Percentiles rank a stretch among this genome's conserved stretches.
Conservation (phyloP, 1,284 basidiomycete species). For the Puccinia triticina region DNA sequence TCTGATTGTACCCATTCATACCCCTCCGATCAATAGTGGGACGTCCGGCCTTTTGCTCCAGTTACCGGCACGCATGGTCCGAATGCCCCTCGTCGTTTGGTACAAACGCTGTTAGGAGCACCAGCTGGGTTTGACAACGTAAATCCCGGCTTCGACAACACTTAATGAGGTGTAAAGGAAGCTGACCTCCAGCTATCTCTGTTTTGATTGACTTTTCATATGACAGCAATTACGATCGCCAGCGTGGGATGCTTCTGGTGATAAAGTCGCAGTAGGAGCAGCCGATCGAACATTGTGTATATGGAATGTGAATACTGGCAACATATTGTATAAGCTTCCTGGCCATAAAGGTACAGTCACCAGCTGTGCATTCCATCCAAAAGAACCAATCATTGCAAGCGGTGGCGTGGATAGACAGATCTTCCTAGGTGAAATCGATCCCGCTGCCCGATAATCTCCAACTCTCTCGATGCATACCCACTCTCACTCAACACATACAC, state of each 20-base stretch:
- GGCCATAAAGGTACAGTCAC: conserved; percentile 60
- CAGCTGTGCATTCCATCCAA: conserved; percentile 58
- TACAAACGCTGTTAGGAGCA: conserved; percentile 57
- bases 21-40: conserved; percentile 54
- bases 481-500: too few species aligned
- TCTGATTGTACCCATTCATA: background rate
- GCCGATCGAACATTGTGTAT: conserved; percentile 45
- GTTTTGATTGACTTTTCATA: background rate
- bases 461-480: too few species aligned
- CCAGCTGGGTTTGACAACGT: conserved; percentile 59
- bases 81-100: conserved; percentile 54
- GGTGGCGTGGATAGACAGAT: conserved; percentile 51
- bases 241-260: conserved; percentile 41
- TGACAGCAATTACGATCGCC: conserved; percentile 42
- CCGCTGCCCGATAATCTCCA: conserved; percentile 6
- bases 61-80: conserved; percentile 46
- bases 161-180: background rate
- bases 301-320: conserved; percentile 35
- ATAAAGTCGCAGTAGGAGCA: conserved; percentile 43
- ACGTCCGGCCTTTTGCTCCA: conserved; percentile 59
- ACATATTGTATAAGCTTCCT: conserved; percentile 59
- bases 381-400: conserved; percentile 56
- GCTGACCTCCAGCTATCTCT: background rate
- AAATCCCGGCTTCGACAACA: conserved; percentile 54
- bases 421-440: conserved; percentile 30